phyloP scores from a whole-genome alignment of 177 flowering plant species.

The Vitis hybrid region DNA sequence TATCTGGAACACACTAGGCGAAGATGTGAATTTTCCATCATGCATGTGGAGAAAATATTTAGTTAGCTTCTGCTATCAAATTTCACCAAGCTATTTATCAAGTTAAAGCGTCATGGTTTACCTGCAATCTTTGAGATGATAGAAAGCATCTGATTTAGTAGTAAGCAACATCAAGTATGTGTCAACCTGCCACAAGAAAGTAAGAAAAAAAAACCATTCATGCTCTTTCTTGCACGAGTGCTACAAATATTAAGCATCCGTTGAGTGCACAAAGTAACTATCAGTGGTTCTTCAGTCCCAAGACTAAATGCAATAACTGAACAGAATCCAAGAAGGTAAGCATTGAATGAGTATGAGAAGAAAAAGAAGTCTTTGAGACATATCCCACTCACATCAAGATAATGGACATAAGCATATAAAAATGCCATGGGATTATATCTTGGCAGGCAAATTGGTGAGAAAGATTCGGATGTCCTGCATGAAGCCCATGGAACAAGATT shows the following conservation, averaged over 20 bases:
- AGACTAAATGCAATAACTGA: constrained; percentile 2
- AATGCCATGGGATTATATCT: constrained; percentile 98
- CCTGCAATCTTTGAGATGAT: constrained; percentile 98
- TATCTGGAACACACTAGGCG: background rate
- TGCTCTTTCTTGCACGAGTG: constrained; percentile 2
- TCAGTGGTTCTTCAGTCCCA: background rate
- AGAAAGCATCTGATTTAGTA: constrained; percentile 93
- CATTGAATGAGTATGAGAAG: background rate
- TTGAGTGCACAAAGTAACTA: no score
- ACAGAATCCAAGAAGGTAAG: background rate
- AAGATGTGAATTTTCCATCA: background rate
- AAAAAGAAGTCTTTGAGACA: background rate
- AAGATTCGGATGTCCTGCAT: constrained; percentile 98
- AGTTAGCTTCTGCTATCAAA: background rate
- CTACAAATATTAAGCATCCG: no score
- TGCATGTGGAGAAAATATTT: background rate
- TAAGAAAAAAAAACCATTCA: background rate
- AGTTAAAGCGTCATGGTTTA: constrained; percentile 15
- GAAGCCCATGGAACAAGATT: constrained; percentile 12
- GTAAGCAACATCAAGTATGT: constrained; percentile 92
- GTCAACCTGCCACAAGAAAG: constrained; percentile 56
- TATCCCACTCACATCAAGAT: constrained; percentile 76
- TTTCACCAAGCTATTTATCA: background rate
- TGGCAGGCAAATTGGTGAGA: constrained; percentile 97
- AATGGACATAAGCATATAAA: constrained; percentile 91